Conservation (phyloP, 2,329 filamentous ascomycete genomes). For the Microcyclosporella mali region DNA sequence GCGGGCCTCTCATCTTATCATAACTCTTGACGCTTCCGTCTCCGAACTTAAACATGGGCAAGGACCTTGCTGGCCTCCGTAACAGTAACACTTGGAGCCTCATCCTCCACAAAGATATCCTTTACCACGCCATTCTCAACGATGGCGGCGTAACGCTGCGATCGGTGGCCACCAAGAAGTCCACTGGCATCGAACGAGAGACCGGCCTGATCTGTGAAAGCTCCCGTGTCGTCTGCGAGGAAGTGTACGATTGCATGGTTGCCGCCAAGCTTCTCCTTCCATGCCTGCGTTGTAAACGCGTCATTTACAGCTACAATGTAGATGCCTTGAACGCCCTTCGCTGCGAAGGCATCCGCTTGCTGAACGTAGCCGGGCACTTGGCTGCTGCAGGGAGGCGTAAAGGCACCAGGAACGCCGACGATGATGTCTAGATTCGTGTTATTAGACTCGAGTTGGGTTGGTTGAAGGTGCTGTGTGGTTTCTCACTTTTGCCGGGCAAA, state of each 20-base stretch:
- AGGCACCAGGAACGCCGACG: slow-evolving; percentile 25
- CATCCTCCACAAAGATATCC: slow-evolving; percentile 23
- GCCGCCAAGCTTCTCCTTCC: slow-evolving; percentile 24
- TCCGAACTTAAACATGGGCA: slow-evolving; percentile 10
- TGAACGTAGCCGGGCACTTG: slow-evolving; percentile 25
- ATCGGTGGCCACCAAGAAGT: slow-evolving; percentile 22
- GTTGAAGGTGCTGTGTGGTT: background rate
- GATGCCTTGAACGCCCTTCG: slow-evolving; percentile 24
- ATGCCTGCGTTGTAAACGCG: slow-evolving; percentile 23
- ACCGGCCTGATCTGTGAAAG: slow-evolving; percentile 22
- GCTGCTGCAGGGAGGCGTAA: slow-evolving; percentile 25
- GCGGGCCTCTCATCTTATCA: background rate
- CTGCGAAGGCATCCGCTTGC: slow-evolving; percentile 23
- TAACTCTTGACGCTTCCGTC: background rate
- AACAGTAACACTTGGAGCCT: slow-evolving; percentile 22
- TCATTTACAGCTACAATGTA: slow-evolving; percentile 27
- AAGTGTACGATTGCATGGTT: slow-evolving; percentile 21
- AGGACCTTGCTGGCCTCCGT: slow-evolving; percentile 21
- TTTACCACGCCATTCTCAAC: slow-evolving; percentile 19
- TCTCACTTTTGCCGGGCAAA: slow-evolving; percentile 20
- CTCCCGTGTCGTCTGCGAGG: slow-evolving; percentile 23
- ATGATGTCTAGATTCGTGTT: slow-evolving; percentile 15
- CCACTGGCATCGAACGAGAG: slow-evolving; percentile 22
- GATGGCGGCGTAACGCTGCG: slow-evolving; percentile 22
- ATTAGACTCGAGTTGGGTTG: background rate